Conservation (phyloP, 2,329 filamentous ascomycete species). For the Cadophora sp. region DNA sequence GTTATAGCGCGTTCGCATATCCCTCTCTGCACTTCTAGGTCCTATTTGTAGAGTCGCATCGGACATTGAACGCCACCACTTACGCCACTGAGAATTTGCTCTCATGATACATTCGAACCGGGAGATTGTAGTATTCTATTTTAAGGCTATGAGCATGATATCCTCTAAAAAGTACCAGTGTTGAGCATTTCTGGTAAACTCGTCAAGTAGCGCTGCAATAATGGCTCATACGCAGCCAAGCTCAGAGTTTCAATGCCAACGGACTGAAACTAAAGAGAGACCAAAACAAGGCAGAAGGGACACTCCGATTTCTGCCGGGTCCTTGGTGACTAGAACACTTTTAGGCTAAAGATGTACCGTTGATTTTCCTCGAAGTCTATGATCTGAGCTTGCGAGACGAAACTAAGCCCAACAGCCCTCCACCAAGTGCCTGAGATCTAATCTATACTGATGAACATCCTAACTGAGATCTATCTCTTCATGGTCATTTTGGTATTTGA, state of each 20-base stretch:
- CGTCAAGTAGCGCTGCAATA: background rate
- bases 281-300: background rate
- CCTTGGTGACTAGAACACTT: background rate
- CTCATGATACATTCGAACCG: background rate
- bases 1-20: background rate
- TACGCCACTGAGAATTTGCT: background rate
- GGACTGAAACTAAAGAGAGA: background rate
- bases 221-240: constrained; percentile 1
- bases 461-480: constrained; percentile 2
- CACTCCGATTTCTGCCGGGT: constrained; percentile 1
- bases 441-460: background rate
- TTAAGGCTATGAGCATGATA: background rate
- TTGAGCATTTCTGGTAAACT: constrained; percentile 1
- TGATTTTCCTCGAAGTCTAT: background rate
- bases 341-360: background rate
- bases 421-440: background rate
- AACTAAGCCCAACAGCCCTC: background rate
- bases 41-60: background rate
- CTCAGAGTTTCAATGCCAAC: background rate
- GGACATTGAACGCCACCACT: background rate
- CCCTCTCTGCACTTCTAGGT: background rate
- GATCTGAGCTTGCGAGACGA: background rate
- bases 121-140: background rate
- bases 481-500: constrained; percentile 2
- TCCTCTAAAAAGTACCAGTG: constrained; percentile 1